These are phyloP conservation scores for Drechslerella coelobrocha DNA, from an alignment of 2,329 filamentous ascomycete species.

Conservation along the genomic window DNA sequence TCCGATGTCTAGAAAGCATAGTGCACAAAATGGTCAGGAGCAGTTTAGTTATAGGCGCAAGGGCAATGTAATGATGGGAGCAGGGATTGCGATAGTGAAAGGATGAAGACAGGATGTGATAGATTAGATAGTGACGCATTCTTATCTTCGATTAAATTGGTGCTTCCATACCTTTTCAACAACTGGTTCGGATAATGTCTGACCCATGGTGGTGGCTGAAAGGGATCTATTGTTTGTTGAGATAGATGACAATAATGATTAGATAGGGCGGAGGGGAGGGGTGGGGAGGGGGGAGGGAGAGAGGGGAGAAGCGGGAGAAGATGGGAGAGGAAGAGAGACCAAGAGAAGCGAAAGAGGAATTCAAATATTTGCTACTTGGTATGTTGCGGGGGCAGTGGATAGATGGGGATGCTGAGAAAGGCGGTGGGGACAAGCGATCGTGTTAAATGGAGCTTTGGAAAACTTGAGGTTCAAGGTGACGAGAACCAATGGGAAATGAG, in stretches of 20 bases:
- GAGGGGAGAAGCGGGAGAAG: conserved; percentile 1
- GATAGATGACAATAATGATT: conserved; percentile 47
- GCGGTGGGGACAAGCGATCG: background rate
- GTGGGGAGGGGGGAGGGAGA: conserved; percentile 55
- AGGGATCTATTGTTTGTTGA: conserved; percentile 36
- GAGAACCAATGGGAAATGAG: background rate
- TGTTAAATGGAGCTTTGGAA: background rate
- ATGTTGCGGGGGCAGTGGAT: too few species aligned
- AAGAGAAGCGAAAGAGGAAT: conserved; percentile 3
- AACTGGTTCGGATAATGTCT: conserved; percentile 98
- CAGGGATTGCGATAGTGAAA: background rate
- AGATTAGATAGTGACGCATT: background rate
- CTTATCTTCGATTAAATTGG: background rate
- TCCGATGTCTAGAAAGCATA: conserved; percentile 73
- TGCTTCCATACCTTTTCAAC: conserved; percentile 82
- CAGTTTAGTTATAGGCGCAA: background rate
- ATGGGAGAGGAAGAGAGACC: background rate
- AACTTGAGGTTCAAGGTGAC: too few species aligned
- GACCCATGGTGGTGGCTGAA: conserved; percentile 76
- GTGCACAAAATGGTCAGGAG: background rate
- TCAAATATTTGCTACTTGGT: conserved; percentile 6
- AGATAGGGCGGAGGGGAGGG: conserved; percentile 33
- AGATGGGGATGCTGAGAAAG: background rate
- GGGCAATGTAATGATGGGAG: background rate
- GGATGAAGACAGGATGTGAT: background rate